Evolutionary conservation across 106 monocot species (phyloP).

Genomic region (Acanthochlamys bracteata): DNA sequence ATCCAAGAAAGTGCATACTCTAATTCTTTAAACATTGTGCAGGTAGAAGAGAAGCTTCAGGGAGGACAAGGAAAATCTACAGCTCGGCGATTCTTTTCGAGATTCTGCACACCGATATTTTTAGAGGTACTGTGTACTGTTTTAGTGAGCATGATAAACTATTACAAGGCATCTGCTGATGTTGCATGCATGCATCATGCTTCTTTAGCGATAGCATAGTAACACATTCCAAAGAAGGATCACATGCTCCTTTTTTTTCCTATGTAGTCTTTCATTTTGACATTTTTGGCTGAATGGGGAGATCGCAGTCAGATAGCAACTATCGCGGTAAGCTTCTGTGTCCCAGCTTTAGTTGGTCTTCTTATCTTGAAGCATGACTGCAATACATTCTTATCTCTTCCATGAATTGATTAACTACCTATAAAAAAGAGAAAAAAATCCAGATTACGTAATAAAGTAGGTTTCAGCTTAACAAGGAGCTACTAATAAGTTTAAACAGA

Average conservation of each 20-base stretch:
- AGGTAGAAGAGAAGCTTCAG: conserved; percentile 99
- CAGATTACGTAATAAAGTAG: no score
- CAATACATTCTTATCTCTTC: no score
- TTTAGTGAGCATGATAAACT: no score
- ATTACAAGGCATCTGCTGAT: no score
- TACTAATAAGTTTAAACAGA: no score
- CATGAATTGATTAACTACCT: no score
- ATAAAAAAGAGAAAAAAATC: no score
- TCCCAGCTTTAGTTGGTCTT: neutral
- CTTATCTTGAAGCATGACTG: neutral
- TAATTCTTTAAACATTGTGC: conserved; percentile 5
- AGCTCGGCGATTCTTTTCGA: conserved; percentile 69
- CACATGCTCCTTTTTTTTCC: no score
- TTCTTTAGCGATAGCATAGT: no score
- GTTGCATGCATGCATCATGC: no score
- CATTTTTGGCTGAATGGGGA: conserved; percentile 96
- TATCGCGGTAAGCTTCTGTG: conserved; percentile 57
- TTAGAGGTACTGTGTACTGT: conserved; percentile 46
- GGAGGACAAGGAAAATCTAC: conserved; percentile 74
- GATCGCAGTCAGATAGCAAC: conserved; percentile 97
- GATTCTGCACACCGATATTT: conserved; percentile 97
- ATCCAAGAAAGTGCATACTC: neutral
- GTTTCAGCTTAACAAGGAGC: no score
- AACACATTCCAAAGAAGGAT: no score
- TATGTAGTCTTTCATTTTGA: conserved; percentile 81